phyloP scores from a whole-genome alignment of 805 yeast species.

The Alloascoidea hylecoeti region DNA sequence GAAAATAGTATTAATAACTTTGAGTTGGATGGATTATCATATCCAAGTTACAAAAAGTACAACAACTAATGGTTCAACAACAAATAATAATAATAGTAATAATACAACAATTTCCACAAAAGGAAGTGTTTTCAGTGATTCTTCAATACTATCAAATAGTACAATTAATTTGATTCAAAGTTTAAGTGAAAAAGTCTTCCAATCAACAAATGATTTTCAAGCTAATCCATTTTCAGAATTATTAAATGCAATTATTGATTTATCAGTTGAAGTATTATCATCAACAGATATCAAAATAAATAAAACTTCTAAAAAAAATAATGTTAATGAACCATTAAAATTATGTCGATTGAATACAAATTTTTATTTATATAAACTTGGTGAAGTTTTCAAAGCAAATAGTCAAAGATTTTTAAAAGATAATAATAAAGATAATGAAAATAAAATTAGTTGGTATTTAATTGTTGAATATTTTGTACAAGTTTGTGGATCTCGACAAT shows the following conservation, averaged over 20 bases:
- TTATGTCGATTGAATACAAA: slow-evolving; percentile 7
- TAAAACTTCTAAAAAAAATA: neutral
- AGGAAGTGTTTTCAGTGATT: slow-evolving; percentile 1
- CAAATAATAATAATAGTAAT: neutral
- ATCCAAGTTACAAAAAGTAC: slow-evolving; percentile 50
- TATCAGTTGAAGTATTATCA: slow-evolving; percentile 20
- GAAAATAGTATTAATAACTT: slow-evolving; percentile 43
- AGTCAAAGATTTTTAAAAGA: slow-evolving; percentile 19
- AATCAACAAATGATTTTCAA: slow-evolving; percentile 44
- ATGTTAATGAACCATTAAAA: neutral
- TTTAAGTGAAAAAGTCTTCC: slow-evolving; percentile 46
- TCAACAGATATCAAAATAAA: slow-evolving; percentile 2
- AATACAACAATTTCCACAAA: neutral
- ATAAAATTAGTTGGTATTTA: slow-evolving; percentile 4
- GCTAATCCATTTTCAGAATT: slow-evolving; percentile 33
- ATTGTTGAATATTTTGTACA: slow-evolving; percentile 3
- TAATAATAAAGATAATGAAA: too few relatives aligned
- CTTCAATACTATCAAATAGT: neutral
- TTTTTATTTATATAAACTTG: slow-evolving; percentile 6
- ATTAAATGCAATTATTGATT: slow-evolving; percentile 27
- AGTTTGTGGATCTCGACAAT: slow-evolving; percentile 2
- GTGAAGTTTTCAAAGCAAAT: slow-evolving; percentile 8
- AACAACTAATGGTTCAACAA: too few relatives aligned
- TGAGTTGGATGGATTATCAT: slow-evolving; percentile 64
- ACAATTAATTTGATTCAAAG: slow-evolving; percentile 25